Evolutionary conservation across 306 rosid genomes (phyloP).

Genomic region (Pyrus betulifolia): DNA sequence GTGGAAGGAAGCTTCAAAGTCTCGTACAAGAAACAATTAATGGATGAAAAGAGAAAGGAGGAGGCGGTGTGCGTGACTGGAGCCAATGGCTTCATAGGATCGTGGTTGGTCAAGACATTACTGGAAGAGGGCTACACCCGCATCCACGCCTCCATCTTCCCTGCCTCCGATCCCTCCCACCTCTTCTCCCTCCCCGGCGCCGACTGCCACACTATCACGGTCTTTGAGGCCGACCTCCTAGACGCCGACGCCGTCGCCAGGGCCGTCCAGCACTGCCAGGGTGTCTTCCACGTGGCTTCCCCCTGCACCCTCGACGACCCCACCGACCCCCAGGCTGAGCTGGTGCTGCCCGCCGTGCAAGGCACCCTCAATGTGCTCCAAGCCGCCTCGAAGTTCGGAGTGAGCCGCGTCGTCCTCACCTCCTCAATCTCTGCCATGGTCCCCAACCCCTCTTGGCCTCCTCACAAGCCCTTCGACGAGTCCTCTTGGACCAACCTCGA

Average conservation of each 20-base stretch:
- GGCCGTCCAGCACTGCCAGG: constrained; percentile 54
- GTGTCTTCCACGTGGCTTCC: constrained; percentile 86
- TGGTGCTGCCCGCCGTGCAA: constrained; percentile 60
- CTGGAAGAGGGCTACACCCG: constrained; percentile 40
- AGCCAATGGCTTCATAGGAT: constrained; percentile 86
- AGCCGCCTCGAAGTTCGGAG: constrained; percentile 40
- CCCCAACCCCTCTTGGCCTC: constrained; percentile 73
- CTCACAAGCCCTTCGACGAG: constrained; percentile 39
- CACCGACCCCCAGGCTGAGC: constrained; percentile 45
- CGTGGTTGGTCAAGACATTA: constrained; percentile 61
- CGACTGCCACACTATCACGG: constrained; percentile 15
- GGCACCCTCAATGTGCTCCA: constrained; percentile 72
- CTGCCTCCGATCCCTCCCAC: constrained; percentile 56
- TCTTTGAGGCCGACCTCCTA: constrained; percentile 49
- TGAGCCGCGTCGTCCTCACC: constrained; percentile 66
- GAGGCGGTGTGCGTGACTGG: constrained; percentile 67
- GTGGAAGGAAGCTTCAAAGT: too few relatives aligned
- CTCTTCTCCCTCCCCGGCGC: constrained; percentile 41
- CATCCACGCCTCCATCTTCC: constrained; percentile 69
- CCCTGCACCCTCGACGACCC: constrained; percentile 83
- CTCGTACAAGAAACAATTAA: too few relatives aligned
- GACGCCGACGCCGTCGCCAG: constrained; percentile 40
- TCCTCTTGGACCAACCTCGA: constrained; percentile 77
- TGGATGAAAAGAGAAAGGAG: neutral
- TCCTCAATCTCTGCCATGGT: constrained; percentile 87